Conservation (phyloP, 441 rosid species). For the Erysimum cheiri region DNA sequence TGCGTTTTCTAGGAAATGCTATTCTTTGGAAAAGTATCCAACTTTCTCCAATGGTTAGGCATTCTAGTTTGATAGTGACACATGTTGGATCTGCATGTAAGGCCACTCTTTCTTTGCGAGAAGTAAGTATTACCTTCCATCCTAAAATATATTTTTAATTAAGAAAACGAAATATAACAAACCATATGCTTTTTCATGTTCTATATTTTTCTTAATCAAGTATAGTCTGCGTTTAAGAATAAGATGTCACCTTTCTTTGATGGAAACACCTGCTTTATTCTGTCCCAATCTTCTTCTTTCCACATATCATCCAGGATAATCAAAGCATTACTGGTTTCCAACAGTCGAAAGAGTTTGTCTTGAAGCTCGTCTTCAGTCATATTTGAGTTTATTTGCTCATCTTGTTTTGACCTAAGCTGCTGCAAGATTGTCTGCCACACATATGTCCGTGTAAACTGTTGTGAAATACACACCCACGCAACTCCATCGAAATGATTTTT, state of each 20-base stretch:
- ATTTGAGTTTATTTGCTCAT: neutral
- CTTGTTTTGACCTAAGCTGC: neutral
- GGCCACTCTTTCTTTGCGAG: constrained; percentile 34
- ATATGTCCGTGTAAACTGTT: constrained; percentile 27
- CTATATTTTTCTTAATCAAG: too few species aligned
- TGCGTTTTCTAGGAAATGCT: constrained; percentile 26
- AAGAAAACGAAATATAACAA: too few species aligned
- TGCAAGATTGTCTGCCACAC: constrained; percentile 25
- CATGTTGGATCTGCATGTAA: constrained; percentile 27
- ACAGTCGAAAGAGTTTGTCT: neutral
- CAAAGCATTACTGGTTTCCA: neutral
- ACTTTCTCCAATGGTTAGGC: constrained; percentile 29
- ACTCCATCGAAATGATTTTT: constrained; percentile 23
- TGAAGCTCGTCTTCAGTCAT: neutral
- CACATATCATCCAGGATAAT: constrained; percentile 16
- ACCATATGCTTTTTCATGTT: too few species aligned
- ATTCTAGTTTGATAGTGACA: constrained; percentile 20
- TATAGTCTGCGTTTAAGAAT: too few species aligned
- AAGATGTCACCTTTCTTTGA: neutral
- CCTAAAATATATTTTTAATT: too few species aligned
- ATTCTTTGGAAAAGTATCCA: constrained; percentile 29
- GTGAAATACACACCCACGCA: constrained; percentile 42
- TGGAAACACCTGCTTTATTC: neutral
- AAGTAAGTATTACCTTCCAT: constrained; percentile 40
- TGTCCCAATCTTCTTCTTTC: constrained; percentile 25